Evolutionary conservation across 2,329 filamentous ascomycete genomes (phyloP), one percentile per base, ranked within the genome.

Genomic region (Xylariaceae sp.): DNA sequence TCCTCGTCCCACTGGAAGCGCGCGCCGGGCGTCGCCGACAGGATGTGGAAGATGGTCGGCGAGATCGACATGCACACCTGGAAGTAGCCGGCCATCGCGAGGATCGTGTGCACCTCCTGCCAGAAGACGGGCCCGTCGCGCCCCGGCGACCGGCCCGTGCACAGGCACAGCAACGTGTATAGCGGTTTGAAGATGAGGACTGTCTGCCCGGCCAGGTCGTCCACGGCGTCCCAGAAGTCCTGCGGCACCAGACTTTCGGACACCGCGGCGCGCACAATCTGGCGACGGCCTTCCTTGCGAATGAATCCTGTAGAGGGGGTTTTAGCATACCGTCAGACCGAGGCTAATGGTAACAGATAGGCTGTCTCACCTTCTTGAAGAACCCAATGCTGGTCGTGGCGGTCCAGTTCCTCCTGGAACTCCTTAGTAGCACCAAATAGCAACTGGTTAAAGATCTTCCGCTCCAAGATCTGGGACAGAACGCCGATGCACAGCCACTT

Each of bases 161-260:
- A 61, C 30, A 58, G 47, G n/a, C 48, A 37, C 53, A 60, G 48
- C 20, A 75, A 48, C 40, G 73, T 58, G 55, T 75, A 71, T 5
- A 69, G 55, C 1, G 75, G 74, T 20, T 75, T 60, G 30, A 77
- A 67, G 29, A 76, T 58, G 9, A 62, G 52, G 4, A 67, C 60
- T 2, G 70, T 61, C 50, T 69, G 65, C 1, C 67, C 62, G 2
- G 74, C 58, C 20, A 75, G 56, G 11, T 62, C 56, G 42, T 75
- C 74, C 8, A 77, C 72, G 8, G 50, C 45, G 1, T 56, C 37
- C 73, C 73, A 78, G 64, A 77, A 77, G 2, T 61, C 24, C 0
- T 43, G 48, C 0, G 73, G 67, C 13, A 74, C 21, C 0, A 65
- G 53, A 2, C 58, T 16, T 2, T 39, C 39, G 7, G 48, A 51